phyloP scores from a whole-genome alignment of 768 basidiomycete genomes.

The Leccinum fibrillosum region DNA sequence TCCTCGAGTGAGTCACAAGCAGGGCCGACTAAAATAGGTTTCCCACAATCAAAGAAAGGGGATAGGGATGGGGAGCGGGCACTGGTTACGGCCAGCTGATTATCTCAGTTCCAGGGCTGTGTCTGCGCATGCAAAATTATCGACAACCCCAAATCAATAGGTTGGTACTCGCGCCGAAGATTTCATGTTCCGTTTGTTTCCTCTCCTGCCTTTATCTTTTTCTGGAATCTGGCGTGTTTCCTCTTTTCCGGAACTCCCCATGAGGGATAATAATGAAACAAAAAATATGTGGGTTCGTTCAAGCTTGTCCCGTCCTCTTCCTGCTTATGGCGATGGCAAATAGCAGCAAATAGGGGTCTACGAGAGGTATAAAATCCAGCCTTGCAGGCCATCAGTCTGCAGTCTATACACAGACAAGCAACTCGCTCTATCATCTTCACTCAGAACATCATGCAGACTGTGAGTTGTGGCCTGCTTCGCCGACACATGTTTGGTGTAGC shows the following conservation, averaged over 20 bases:
- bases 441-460: slow-evolving; percentile 13
- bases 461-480: background rate
- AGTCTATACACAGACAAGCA: background rate
- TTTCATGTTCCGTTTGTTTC: background rate
- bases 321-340: background rate
- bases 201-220: no score
- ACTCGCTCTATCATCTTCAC: background rate
- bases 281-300: background rate
- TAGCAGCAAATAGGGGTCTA: background rate
- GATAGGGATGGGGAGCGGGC: no score
- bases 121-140: background rate
- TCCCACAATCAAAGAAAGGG: background rate
- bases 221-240: no score
- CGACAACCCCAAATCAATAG: background rate
- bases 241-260: no score
- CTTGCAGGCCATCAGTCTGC: background rate
- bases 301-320: no score
- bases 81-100: background rate
- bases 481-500: background rate
- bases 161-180: background rate
- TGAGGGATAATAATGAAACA: no score
- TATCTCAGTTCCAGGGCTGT: background rate
- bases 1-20: background rate
- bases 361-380: slow-evolving; percentile 5
- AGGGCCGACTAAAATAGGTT: background rate